Percentiles rank a stretch among this genome's conserved stretches.
These are phyloP conservation scores for Ceratocystis papillata DNA, from an alignment of 2,329 filamentous ascomycete genomes.

Conservation along the genomic window DNA sequence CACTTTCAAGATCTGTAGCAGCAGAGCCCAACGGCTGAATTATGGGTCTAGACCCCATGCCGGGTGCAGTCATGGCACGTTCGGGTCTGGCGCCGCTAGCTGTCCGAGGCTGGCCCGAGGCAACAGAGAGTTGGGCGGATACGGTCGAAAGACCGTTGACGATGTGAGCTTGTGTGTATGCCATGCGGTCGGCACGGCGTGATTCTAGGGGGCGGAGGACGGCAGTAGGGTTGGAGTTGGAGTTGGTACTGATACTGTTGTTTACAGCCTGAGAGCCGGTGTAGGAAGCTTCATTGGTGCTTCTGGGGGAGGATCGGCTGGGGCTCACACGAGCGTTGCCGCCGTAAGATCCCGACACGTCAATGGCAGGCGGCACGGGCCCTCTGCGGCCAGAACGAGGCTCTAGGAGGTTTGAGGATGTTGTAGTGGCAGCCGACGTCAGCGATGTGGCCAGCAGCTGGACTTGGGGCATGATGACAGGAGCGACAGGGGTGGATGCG, in stretches of 20 bases:
- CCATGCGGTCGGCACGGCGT: conserved; percentile 4
- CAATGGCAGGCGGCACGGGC: conserved; percentile 30
- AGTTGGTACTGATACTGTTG: not conserved
- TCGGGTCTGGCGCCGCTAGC: conserved; percentile 17
- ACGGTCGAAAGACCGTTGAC: conserved; percentile 22
- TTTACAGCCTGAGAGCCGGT: not conserved
- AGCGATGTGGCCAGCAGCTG: not conserved
- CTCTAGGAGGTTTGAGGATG: not conserved
- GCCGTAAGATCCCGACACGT: conserved; percentile 38
- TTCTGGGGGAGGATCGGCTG: not conserved
- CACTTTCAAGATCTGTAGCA: conserved; percentile 5
- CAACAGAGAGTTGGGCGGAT: conserved; percentile 17
- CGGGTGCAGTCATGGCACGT: conserved; percentile 23
- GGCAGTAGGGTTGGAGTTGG: conserved; percentile 7
- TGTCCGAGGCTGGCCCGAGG: conserved; percentile 21
- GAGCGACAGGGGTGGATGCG: not conserved
- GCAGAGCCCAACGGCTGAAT: conserved; percentile 19
- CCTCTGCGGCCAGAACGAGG: conserved; percentile 11
- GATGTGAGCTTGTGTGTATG: conserved; percentile 21
- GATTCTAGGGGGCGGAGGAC: conserved; percentile 8
- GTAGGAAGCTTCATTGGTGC: not conserved
- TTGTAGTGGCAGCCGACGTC: not conserved
- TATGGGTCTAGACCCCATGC: conserved; percentile 9
- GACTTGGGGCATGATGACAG: not conserved
- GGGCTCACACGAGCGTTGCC: conserved; percentile 27